Base-by-base conservation (phyloP, 192 early-diverging fungal genomes). In the Mortierella alpina region DNA sequence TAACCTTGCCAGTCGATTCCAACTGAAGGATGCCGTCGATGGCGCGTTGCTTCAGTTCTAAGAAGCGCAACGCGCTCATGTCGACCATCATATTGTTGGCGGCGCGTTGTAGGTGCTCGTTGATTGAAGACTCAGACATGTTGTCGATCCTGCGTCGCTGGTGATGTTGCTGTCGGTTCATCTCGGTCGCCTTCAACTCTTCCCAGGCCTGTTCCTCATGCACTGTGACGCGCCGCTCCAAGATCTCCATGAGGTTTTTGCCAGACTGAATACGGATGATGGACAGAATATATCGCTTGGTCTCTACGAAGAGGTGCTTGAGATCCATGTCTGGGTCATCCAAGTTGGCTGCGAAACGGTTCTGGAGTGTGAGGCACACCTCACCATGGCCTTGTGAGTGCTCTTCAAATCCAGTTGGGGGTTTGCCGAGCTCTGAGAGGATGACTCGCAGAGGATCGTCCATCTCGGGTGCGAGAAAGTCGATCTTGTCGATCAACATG, bases 241-340 rank as follows among this genome's bases (percentile, higher is more conserved):
- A 85, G 57, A 98, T 96, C 73, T 96, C 94, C 41, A 95, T 87
- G 31, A 99, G 83, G 66, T 92, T 93, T 52, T 85, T 77, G 7
- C 96, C 98, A 14, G 88, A 85, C 84, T 97, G 95, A n/a, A 97
- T 88, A 44, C 91, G 91, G 60, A 98, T 87, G 42, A 97, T 90
- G n/a, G 89, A 86, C 53, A 96, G 84, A 41, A 96, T 88, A 65
- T 94, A 88, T 45, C 96, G 90, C 84, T 98, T 99, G 47, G 96
- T 96, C 82, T 98, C 96, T 9, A 91, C 86, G 62, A 95, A 90
- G 45, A 97, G 82, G 7, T 92, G 88, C 59, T 92, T 90, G 55
- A 91, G 73, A 15, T 86, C 84, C 69, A 86, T 73, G 22, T 88
- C 84, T 1, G 82, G 82, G 57, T 88, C 84, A 23, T 89, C 82